Base-by-base conservation (phyloP, 1,284 basidiomycete genomes). In the Ceratobasidium sp. region DNA sequence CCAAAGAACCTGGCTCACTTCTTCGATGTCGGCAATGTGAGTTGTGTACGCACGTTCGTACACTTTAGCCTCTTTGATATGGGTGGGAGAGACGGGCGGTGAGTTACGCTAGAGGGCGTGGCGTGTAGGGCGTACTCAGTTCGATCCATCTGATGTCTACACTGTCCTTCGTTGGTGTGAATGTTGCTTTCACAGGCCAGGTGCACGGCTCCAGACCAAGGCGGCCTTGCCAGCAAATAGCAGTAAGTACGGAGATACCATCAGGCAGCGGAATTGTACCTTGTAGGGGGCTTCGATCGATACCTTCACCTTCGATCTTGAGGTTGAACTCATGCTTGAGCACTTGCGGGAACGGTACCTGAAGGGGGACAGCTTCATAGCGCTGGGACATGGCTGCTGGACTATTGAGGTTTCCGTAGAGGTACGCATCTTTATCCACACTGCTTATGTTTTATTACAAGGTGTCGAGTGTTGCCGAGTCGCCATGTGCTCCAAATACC, bases 1-100 rank as follows among this genome's bases (percentile, higher is more conserved):
- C 51, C 53, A 69, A 21, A 69, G 54, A n/a, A 69, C 54, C 23
- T 69, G 66, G 66, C 66, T 69, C 38, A 69, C 66, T 69, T 69
- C 66, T 59, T 69, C 66, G 21, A 69, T 49, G 42, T 69, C 66
- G 33, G 66, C 38, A 38, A 69, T 69, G 48, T 69, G 66, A 8
- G 66, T 69, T 36, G 66, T 69, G 28, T 69, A 59, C 48, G 66
- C 66, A 21, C 66, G 66, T 48, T 69, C 66, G 28, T 69, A 69
- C 16, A 69, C 54, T 38, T 69, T 54, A 18, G 66, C 66, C 54
- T 69, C 66, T 69, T 40, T 59, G n/a, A 9, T 21, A 46, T 6
- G n/a, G n/a, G 44, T 2, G n/a, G 8, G n/a, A n/a, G n/a, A n/a
- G 40, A 58, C 56, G 16, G 30, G 44, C 23, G 28, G 62, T 38